Percentiles rank a stretch among this genome's conserved stretches.
These are phyloP conservation scores for Penicillium sp. DNA, from an alignment of 2,329 filamentous ascomycete species.

Conservation along the genomic window DNA sequence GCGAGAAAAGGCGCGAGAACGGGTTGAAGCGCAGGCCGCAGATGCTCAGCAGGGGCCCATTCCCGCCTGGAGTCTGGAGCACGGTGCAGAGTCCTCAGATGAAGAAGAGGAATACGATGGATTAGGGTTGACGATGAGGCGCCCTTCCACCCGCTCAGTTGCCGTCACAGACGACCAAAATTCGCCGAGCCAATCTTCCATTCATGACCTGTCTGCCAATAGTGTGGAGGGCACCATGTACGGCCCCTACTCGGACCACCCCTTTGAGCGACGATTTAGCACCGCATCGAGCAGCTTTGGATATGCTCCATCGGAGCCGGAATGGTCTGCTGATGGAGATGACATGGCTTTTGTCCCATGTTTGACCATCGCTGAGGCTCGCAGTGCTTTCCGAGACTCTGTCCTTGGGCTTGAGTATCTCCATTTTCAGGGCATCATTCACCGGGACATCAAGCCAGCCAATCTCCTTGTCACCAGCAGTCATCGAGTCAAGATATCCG, in stretches of 20 bases:
- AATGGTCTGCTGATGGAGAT: slow-evolving; percentile 54
- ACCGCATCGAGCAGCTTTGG: slow-evolving; percentile 62
- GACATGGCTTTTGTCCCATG: slow-evolving; percentile 91
- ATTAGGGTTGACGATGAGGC: slow-evolving; percentile 28
- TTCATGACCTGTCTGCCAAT: slow-evolving; percentile 35
- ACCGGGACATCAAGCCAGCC: slow-evolving; percentile 80
- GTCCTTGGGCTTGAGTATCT: slow-evolving; percentile 90
- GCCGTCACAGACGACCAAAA: slow-evolving; percentile 44
- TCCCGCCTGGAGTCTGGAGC: slow-evolving; percentile 78
- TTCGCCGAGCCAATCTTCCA: slow-evolving; percentile 48
- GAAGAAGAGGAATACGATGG: slow-evolving; percentile 41
- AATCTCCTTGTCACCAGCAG: slow-evolving; percentile 84
- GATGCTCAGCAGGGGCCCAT: slow-evolving; percentile 48
- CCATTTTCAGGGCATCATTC: slow-evolving; percentile 78
- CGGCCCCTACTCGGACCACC: slow-evolving; percentile 59
- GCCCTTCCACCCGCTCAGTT: slow-evolving; percentile 32
- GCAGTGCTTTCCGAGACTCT: slow-evolving; percentile 83
- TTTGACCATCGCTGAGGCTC: slow-evolving; percentile 77
- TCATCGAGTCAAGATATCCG: slow-evolving; percentile 90
- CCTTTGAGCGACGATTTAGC: slow-evolving; percentile 68
- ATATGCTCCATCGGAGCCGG: slow-evolving; percentile 41
- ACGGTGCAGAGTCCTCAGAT: slow-evolving; percentile 56
- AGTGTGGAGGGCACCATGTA: slow-evolving; percentile 73
- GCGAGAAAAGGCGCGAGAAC: slow-evolving; percentile 54
- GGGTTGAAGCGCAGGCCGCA: slow-evolving; percentile 55